Base-by-base conservation (phyloP, 2,329 filamentous ascomycete species). In the Aspergillus puulaauensis region DNA sequence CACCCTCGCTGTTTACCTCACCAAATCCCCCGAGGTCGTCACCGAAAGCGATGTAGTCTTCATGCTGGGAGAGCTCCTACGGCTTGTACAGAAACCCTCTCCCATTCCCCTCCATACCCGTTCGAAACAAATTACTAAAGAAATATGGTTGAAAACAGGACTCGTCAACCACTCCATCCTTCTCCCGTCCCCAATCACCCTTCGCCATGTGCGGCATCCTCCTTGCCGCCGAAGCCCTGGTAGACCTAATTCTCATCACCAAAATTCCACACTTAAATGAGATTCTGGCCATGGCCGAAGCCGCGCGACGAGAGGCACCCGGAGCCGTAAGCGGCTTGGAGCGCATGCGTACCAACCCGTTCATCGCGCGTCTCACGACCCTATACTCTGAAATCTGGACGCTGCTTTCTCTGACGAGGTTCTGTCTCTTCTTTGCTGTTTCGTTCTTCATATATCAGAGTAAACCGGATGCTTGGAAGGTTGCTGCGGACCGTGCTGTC, bases 61-160 rank as follows among this genome's bases (percentile, higher is more conserved):
- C 65, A 83, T 96, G 31, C 78, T 96, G 24, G 91, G 91, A 54
- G 89, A 96, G 74, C 86, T 90, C 53, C 90, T 96, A 86, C 86
- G 88, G 66, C 83, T 96, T 72, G 91, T 93, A 81, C 39, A 56
- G 48, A n/a, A 27, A n/a, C 2, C 6, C 39, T 31, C 14, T 19
- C 23, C 23, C 7, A 6, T 31, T 14, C 14, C 6, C 14, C 7
- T 37, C 35, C 15, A 37, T 15, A 33, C 14, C 17, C 45, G 40
- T 15, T 21, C 45, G 21, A 23, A 11, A 21, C 21, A 19, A 33
- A 31, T n/a, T 40, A 43, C 59, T 67, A 57, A 64, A 41, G 17
- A 41, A 40, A 31, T 11, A 17, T 45, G 19, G 39, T 21, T n/a
- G 7, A n/a, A 43, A 49, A 37, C n/a, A 76, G 73, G 70, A 75